Conservation (phyloP, 345 rosid species). For the Psidium guajava region DNA sequence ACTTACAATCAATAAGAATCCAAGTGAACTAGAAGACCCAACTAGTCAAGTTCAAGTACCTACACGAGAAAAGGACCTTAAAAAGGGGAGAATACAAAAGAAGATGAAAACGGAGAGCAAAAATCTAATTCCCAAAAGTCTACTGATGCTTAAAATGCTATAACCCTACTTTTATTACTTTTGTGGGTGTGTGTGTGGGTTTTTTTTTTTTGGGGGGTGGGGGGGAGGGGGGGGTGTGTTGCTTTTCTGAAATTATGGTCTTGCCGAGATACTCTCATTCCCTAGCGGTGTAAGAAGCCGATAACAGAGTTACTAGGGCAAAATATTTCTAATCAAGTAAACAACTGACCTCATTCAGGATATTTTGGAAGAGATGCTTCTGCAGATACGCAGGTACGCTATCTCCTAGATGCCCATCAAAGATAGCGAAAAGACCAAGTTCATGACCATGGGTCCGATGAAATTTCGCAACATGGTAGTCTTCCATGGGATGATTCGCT, state of each 20-base stretch:
- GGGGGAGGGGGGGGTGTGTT: not conserved
- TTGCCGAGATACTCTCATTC: not conserved
- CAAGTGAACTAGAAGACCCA: not conserved
- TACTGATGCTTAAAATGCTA: not conserved
- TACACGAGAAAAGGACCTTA: not conserved
- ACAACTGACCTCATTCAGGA: constrained; percentile 43
- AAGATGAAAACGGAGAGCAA: not conserved
- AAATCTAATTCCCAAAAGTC: not conserved
- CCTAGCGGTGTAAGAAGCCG: not conserved
- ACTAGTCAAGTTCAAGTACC: not conserved
- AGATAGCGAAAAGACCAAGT: constrained; percentile 63
- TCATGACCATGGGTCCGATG: constrained; percentile 29
- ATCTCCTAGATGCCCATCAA: constrained; percentile 70
- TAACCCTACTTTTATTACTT: not conserved
- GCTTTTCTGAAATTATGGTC: not conserved
- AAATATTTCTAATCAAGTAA: not conserved
- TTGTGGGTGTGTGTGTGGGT: no score
- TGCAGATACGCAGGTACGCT: constrained; percentile 67
- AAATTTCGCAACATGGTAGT: constrained; percentile 63
- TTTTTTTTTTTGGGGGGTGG: no score
- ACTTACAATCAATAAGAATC: not conserved
- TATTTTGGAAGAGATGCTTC: constrained; percentile 50
- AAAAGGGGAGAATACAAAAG: not conserved
- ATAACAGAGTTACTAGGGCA: not conserved
- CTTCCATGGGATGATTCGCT: constrained; percentile 80